Base-by-base conservation (phyloP, 768 basidiomycete species). In the Ephemerocybe angulata region DNA sequence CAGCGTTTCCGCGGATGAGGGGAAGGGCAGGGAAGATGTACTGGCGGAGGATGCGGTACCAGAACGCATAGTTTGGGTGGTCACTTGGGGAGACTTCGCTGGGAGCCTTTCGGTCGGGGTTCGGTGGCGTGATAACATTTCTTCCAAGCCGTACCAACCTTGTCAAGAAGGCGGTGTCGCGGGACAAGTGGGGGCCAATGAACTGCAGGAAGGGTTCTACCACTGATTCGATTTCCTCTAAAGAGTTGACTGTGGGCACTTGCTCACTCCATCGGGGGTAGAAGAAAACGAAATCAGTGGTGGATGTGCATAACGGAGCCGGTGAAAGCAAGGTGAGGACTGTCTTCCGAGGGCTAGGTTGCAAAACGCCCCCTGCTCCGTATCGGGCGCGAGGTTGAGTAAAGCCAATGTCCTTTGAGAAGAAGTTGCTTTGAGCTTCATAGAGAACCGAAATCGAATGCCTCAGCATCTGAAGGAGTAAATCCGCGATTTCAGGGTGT, bases 21-120 rank as follows among this genome's bases (percentile, higher is more conserved):
- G 94, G 85, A 13, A 98, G 76, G 2, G 92, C 87, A 2, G 97
- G 96, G 1, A 99, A 80, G 35, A 98, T 77, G 66, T 90, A 89
- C 19, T 81, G 65, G 4, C 95, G 87, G 53, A 93, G 67, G 52
- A 94, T 76, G 63, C 81, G 84, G 67, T 87, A 83, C 97, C 96
- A 99, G 60, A 92, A 87, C n/a, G 69, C 53, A n/a, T 84, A 80
- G 31, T 85, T 72, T 27, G 87, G 86, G 66, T 87, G 66, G 11
- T 76, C 74, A 1, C 77, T 73, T 56, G 87, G 81, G 28, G 77
- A 74, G 50, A 81, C 79, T 8, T 76, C 79, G n/a, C 65, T 58
- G 1, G 78, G 77, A 61, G 76, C 84, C 72, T 84, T 87, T 6
- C 86, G 84, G 42, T 72, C 69, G n/a, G 83, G 77, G 60, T 88